phyloP scores from a whole-genome alignment of 257 asterid species.

The Solanum habrochaites region DNA sequence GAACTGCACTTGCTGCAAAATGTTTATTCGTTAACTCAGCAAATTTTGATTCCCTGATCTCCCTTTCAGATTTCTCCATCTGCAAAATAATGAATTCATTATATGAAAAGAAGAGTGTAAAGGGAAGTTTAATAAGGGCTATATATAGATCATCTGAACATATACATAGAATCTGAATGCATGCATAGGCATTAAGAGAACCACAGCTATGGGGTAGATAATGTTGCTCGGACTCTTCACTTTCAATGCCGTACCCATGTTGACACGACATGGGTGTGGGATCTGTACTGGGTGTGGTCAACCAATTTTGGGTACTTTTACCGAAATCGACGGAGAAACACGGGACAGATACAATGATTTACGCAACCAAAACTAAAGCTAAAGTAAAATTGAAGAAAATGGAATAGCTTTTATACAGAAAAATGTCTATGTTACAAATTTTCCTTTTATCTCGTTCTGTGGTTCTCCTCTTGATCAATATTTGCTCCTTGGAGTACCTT shows the following conservation, averaged over 20 bases:
- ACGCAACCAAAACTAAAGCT: neutral
- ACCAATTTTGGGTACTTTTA: neutral
- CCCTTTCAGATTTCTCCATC: constrained; percentile 35
- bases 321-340: neutral
- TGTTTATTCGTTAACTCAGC: constrained; percentile 67
- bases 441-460: neutral
- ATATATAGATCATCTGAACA: neutral
- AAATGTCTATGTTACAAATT: neutral
- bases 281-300: neutral
- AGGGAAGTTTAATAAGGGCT: neutral
- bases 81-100: constrained; percentile 2
- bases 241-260: neutral
- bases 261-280: neutral
- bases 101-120: neutral
- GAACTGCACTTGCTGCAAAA: constrained; percentile 81
- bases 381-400: neutral
- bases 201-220: neutral
- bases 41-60: constrained; percentile 53
- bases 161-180: neutral
- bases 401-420: neutral
- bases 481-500: neutral
- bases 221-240: neutral
- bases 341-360: neutral
- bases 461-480: neutral
- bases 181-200: neutral